phyloP scores from a whole-genome alignment of 768 basidiomycete species.

The Termitomyces sp. region DNA sequence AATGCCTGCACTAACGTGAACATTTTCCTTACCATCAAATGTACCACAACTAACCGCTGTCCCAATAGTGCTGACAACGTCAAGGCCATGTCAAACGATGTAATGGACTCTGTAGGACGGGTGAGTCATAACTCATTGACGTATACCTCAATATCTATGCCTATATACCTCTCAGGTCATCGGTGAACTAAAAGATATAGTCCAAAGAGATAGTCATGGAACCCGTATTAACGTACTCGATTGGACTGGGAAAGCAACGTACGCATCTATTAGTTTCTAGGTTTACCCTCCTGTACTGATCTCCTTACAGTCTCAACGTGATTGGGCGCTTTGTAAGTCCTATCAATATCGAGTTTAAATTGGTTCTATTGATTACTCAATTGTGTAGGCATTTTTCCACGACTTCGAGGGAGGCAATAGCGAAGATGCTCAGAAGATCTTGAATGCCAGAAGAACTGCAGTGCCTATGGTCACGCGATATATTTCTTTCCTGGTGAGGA shows the following conservation, averaged over 20 bases:
- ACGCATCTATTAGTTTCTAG: background rate
- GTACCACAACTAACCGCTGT: background rate
- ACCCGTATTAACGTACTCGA: background rate
- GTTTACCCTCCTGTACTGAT: background rate
- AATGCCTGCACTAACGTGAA: background rate
- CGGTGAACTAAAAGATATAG: background rate
- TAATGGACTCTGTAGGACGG: background rate
- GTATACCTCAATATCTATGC: background rate
- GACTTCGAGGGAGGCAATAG: background rate
- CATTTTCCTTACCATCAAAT: background rate
- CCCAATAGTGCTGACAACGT: background rate
- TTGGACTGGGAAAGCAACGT: background rate
- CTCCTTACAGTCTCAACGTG: background rate
- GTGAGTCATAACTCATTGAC: background rate
- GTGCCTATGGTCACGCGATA: background rate
- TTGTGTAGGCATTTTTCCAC: background rate
- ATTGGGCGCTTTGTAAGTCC: background rate
- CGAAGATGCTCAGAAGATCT: background rate
- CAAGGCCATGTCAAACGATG: background rate
- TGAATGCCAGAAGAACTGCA: background rate
- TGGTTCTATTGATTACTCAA: background rate
- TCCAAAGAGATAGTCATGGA: background rate
- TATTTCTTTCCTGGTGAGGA: background rate
- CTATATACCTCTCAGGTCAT: background rate
- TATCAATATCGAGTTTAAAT: background rate